phyloP scores from a whole-genome alignment of 2,329 filamentous ascomycete species.

The Colletotrichum lupini region DNA sequence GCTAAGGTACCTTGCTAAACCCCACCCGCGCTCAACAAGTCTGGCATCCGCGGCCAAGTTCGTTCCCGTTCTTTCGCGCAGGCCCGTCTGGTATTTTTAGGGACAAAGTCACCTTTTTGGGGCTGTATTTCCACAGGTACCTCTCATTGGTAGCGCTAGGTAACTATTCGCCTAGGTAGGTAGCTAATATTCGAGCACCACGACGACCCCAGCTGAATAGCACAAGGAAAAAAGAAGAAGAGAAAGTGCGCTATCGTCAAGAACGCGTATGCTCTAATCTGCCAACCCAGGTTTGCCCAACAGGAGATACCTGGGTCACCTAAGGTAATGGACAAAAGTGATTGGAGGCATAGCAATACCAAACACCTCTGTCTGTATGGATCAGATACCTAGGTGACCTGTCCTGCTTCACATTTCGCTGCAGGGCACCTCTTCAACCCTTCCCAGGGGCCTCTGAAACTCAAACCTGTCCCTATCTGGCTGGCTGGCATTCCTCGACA shows the following conservation, averaged over 20 bases:
- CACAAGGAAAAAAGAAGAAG: neutral
- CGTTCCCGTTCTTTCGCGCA: slow-evolving; percentile 5
- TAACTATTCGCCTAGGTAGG: neutral
- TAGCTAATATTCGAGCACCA: neutral
- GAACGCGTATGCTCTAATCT: neutral
- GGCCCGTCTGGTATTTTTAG: neutral
- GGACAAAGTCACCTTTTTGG: neutral
- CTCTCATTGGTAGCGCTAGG: neutral
- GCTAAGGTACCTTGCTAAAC: neutral
- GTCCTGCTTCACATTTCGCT: slow-evolving; percentile 4
- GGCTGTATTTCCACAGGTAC: neutral
- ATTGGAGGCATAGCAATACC: neutral
- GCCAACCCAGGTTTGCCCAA: neutral
- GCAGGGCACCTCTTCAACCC: slow-evolving; percentile 17
- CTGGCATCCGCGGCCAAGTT: slow-evolving; percentile 22
- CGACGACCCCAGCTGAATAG: neutral
- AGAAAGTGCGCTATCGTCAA: neutral
- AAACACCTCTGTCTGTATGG: neutral
- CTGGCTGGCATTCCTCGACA: slow-evolving; percentile 22
- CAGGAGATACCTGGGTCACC: neutral
- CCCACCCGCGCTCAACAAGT: slow-evolving; percentile 30
- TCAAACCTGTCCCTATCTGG: slow-evolving; percentile 34
- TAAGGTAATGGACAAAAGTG: no score
- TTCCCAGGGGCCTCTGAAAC: slow-evolving; percentile 34
- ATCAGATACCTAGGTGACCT: neutral